These are phyloP conservation scores for Helminthosporium solani DNA, from an alignment of 2,329 filamentous ascomycete genomes.

Conservation along the genomic window DNA sequence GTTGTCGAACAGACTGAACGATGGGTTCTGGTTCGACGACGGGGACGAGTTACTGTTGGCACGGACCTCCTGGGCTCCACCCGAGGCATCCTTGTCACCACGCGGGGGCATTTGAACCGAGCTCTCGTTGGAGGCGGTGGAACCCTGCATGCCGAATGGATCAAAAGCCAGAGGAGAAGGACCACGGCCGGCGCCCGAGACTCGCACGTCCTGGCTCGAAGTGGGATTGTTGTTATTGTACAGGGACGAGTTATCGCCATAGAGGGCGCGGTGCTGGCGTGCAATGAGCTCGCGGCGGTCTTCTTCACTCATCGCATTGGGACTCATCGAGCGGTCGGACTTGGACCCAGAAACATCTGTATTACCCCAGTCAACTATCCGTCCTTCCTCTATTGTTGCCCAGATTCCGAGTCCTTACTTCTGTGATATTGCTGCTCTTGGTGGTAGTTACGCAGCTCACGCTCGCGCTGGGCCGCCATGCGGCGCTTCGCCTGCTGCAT, in stretches of 20 bases:
- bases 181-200: constrained; percentile 64
- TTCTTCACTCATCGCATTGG: constrained; percentile 86
- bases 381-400: constrained; percentile 57
- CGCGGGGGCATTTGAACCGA: constrained; percentile 54
- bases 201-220: constrained; percentile 65
- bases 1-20: constrained; percentile 51
- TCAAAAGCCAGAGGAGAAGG: constrained; percentile 81
- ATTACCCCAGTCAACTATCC: constrained; percentile 58
- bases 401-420: constrained; percentile 85
- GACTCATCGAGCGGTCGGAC: constrained; percentile 82
- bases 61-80: constrained; percentile 61
- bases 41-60: constrained; percentile 86
- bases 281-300: constrained; percentile 94
- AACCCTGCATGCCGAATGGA: constrained; percentile 58
- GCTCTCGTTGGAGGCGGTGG: constrained; percentile 54
- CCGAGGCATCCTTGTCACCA: constrained; percentile 46
- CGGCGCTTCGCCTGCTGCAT: constrained; percentile 99
- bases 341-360: constrained; percentile 74
- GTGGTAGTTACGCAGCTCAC: constrained; percentile 98
- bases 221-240: constrained; percentile 66
- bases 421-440: constrained; percentile 99
- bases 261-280: constrained; percentile 91
- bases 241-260: constrained; percentile 71
- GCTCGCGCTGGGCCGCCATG: constrained; percentile 98
- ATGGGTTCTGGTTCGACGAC: constrained; percentile 61